Evolutionary conservation across 345 rosid species (phyloP).

Genomic region (Brassica napus): Da-Ae NC_063444.1:12019001-12019500

Average conservation of each 20-base stretch:
- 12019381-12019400: too few species aligned
- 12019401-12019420: too few species aligned
- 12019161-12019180: background rate
- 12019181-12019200: background rate
- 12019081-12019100: background rate
- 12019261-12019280: background rate
- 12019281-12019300: background rate
- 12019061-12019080: background rate
- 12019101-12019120: background rate
- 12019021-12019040: background rate
- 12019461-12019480: too few species aligned
- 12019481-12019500: too few species aligned
- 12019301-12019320: background rate
- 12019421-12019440: too few species aligned
- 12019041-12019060: slow-evolving; percentile 16
- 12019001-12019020: slow-evolving; percentile 4
- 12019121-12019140: background rate
- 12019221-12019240: background rate
- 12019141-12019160: background rate
- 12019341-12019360: too few species aligned
- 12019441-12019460: too few species aligned
- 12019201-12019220: background rate
- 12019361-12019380: too few species aligned
- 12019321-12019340: background rate
- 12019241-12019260: background rate